Percentiles rank a stretch among this genome's conserved stretches.
These are phyloP conservation scores for Hordeum vulgare DNA, from an alignment of 176 grass and related monocot species.

Conservation along the genomic window DNA sequence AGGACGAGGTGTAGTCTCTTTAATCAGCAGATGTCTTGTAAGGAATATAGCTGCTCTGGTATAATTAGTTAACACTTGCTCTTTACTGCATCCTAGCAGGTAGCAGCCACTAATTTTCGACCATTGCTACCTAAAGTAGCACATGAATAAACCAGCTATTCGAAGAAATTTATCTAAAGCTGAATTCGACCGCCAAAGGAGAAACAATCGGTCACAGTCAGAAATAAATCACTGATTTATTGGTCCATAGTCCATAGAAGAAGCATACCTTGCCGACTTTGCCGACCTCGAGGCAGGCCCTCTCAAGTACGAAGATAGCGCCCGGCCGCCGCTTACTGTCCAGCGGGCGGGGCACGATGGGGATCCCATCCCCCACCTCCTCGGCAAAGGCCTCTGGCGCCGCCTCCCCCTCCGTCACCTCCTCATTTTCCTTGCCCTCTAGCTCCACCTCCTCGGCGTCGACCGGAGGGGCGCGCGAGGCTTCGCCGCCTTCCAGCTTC, in stretches of 20 bases:
- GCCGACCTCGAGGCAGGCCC: slow-evolving; percentile 85
- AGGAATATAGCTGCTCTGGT: not conserved
- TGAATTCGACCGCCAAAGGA: not conserved
- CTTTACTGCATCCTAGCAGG: not conserved
- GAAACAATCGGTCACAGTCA: not conserved
- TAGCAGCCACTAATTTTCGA: not conserved
- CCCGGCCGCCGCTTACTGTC: slow-evolving; percentile 49
- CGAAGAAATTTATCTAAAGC: not conserved
- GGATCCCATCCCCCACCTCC: slow-evolving; percentile 36
- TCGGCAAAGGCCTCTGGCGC: slow-evolving; percentile 3
- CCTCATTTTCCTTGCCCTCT: not conserved
- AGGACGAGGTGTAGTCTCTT: not conserved
- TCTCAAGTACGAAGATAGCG: slow-evolving; percentile 82
- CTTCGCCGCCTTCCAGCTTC: slow-evolving; percentile 34
- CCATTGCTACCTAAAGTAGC: not conserved
- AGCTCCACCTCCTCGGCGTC: slow-evolving; percentile 25
- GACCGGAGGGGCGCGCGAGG: slow-evolving; percentile 12
- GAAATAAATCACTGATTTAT: not conserved
- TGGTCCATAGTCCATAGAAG: too few species aligned
- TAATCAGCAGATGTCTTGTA: not conserved
- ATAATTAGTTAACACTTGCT: not conserved
- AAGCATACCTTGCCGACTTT: slow-evolving; percentile 89
- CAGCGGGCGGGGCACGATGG: slow-evolving; percentile 35
- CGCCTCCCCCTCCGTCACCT: not conserved
- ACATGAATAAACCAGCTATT: not conserved